phyloP scores from a whole-genome alignment of 140 eudicot species.

The Senecio squalidus region DNA sequence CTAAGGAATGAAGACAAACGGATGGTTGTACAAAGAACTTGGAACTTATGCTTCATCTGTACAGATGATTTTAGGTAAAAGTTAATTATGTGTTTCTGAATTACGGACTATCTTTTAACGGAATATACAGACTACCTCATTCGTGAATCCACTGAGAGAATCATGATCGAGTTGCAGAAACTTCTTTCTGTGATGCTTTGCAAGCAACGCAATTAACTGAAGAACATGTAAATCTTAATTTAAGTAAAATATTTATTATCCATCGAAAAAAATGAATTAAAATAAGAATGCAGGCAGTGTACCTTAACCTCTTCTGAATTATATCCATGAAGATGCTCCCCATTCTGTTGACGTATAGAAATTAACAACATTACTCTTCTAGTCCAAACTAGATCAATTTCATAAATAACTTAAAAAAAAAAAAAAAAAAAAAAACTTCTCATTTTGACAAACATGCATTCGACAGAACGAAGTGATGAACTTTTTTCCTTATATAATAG shows the following conservation, averaged over 20 bases:
- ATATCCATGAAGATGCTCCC: slow-evolving; percentile 76
- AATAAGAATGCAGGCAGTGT: slow-evolving; percentile 7
- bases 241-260: neutral
- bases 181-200: slow-evolving; percentile 80
- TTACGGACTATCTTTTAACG: too few species aligned
- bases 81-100: too few species aligned
- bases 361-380: slow-evolving; percentile 3
- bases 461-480: neutral
- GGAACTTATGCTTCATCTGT: slow-evolving; percentile 57
- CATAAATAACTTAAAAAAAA: neutral
- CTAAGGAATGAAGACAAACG: slow-evolving; percentile 54
- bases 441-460: too few species aligned
- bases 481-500: neutral
- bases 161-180: slow-evolving; percentile 35
- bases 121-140: slow-evolving; percentile 45
- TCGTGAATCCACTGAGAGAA: slow-evolving; percentile 43
- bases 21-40: slow-evolving; percentile 60
- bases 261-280: neutral
- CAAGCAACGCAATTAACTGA: slow-evolving; percentile 69
- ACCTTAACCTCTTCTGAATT: slow-evolving; percentile 63
- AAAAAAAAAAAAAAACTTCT: neutral
- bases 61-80: neutral
- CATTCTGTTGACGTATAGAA: slow-evolving; percentile 40
- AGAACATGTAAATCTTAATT: slow-evolving; percentile 11
- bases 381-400: neutral